phyloP scores from a whole-genome alignment of 148 eudicot species.

The Nepenthes mirabilis region DNA sequence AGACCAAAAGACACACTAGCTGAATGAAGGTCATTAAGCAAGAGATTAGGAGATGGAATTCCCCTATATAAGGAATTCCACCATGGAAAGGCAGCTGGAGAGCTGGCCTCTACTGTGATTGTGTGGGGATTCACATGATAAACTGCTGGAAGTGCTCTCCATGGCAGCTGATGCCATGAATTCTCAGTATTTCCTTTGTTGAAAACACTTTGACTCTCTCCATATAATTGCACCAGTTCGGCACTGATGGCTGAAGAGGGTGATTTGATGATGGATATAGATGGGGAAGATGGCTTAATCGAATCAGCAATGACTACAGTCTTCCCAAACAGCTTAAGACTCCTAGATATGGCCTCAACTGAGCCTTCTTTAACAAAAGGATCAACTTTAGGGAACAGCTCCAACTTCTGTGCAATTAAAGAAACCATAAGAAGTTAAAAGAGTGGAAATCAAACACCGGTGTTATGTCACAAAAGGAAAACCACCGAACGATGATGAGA shows the following conservation, averaged over 20 bases:
- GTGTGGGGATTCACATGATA: slow-evolving; percentile 10
- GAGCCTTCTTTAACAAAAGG: slow-evolving; percentile 17
- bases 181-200: slow-evolving; percentile 1
- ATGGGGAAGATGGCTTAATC: too few species aligned
- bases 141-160: slow-evolving; percentile 6
- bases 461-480: too few species aligned
- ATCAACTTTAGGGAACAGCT: slow-evolving; percentile 21
- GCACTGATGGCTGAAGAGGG: too few species aligned
- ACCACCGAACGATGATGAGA: neutral
- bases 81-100: slow-evolving; percentile 22
- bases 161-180: slow-evolving; percentile 7
- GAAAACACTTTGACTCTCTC: too few species aligned
- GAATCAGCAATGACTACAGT: slow-evolving; percentile 13
- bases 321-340: slow-evolving; percentile 75
- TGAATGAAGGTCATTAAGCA: neutral
- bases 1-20: neutral
- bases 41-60: slow-evolving; percentile 8
- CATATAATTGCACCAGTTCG: too few species aligned
- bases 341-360: slow-evolving; percentile 24
- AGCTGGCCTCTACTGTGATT: slow-evolving; percentile 10
- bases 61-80: slow-evolving; percentile 23
- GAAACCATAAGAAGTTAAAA: neutral
- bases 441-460: too few species aligned
- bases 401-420: slow-evolving; percentile 35
- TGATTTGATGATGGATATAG: too few species aligned